These are phyloP conservation scores for Drosera spatulata DNA, from an alignment of 179 eudicot genomes.

Conservation along the genomic window DNA sequence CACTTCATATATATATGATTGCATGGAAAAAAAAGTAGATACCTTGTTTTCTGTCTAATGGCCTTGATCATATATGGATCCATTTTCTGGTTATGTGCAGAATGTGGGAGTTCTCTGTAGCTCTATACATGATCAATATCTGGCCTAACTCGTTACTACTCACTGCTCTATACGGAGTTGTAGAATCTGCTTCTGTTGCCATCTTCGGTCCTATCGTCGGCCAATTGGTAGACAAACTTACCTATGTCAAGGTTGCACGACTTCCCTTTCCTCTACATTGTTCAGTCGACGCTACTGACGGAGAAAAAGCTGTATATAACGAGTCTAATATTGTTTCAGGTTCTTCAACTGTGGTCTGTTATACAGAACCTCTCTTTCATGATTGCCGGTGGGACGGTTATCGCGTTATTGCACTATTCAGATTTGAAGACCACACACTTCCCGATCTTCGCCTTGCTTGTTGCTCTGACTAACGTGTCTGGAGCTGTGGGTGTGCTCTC, in stretches of 20 bases:
- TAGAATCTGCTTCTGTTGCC: conserved; percentile 47
- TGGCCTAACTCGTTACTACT: conserved; percentile 80
- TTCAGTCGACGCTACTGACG: not conserved
- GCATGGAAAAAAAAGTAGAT: too few species aligned
- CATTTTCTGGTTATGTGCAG: conserved; percentile 30
- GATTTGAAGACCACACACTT: conserved; percentile 24
- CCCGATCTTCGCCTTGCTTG: conserved; percentile 33
- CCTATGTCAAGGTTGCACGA: conserved; percentile 52
- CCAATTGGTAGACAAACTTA: conserved; percentile 45
- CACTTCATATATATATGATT: too few species aligned
- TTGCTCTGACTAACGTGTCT: conserved; percentile 43
- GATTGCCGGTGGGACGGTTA: conserved; percentile 69
- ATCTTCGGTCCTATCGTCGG: conserved; percentile 15
- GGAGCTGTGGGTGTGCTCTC: conserved; percentile 90
- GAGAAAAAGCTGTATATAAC: not conserved
- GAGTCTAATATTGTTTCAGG: conserved; percentile 23
- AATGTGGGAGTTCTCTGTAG: conserved; percentile 98
- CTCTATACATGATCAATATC: conserved; percentile 79
- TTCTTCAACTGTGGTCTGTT: conserved; percentile 64
- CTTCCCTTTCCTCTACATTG: not conserved
- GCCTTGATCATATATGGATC: not conserved
- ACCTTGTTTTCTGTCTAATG: too few species aligned
- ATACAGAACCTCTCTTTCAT: conserved; percentile 70
- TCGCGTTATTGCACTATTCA: conserved; percentile 32
- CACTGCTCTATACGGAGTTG: conserved; percentile 85